Percentiles rank a stretch among this genome's conserved stretches.
Evolutionary conservation across 2,329 filamentous ascomycete species (phyloP).

Genomic region (Apiospora sp.): DNA sequence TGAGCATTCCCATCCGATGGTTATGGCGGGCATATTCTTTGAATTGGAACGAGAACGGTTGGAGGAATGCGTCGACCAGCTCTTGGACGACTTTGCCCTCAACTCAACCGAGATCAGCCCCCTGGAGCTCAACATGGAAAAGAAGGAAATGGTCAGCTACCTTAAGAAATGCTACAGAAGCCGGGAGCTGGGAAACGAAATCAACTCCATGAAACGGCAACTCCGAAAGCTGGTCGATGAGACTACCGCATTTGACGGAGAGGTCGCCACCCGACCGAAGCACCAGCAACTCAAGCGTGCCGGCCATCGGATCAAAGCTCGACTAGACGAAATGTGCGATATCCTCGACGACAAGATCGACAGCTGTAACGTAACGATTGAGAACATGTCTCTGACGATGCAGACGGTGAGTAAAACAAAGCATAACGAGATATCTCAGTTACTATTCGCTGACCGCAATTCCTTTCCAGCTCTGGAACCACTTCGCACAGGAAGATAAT

Average conservation of each 20-base stretch:
- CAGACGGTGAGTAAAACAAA: conserved; percentile 36
- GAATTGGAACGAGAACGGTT: background rate
- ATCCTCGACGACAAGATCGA: conserved; percentile 37
- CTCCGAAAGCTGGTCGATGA: background rate
- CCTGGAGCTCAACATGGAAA: background rate
- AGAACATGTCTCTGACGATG: conserved; percentile 38
- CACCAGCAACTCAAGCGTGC: background rate
- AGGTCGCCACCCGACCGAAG: too few species aligned
- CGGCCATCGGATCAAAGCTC: background rate
- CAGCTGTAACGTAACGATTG: conserved; percentile 38
- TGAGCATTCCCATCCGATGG: background rate
- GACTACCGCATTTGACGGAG: background rate
- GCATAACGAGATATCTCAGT: too few species aligned
- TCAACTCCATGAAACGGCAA: background rate
- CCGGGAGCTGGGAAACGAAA: background rate
- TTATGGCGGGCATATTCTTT: background rate
- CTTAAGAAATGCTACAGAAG: background rate
- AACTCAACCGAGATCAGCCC: background rate
- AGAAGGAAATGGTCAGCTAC: background rate
- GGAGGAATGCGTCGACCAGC: background rate
- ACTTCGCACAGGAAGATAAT: conserved; percentile 38
- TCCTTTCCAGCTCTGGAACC: conserved; percentile 37
- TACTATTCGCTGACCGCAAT: background rate
- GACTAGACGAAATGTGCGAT: background rate
- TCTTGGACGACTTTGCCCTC: background rate